These are phyloP conservation scores for Torulaspora indica DNA, from an alignment of 805 yeast genomes.

Conservation along the genomic window DNA sequence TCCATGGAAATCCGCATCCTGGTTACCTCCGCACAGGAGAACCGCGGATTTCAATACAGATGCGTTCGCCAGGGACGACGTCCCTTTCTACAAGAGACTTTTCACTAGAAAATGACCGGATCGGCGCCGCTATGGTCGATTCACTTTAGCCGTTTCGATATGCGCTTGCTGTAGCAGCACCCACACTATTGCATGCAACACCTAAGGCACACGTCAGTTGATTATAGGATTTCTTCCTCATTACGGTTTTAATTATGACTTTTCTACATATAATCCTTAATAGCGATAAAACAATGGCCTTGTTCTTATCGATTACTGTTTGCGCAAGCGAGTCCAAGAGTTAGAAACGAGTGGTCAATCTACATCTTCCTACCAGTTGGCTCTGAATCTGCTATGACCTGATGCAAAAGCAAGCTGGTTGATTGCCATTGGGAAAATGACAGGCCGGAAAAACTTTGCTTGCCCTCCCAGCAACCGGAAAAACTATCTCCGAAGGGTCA, in stretches of 20 bases:
- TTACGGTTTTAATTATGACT: not conserved
- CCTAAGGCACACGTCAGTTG: not conserved
- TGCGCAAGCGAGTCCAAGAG: not conserved
- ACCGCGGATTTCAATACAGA: conserved; percentile 20
- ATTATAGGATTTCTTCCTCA: not conserved
- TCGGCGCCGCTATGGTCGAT: not conserved
- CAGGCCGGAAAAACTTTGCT: conserved; percentile 1
- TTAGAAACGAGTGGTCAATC: no score
- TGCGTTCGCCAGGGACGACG: conserved; percentile 21
- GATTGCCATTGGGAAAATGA: not conserved
- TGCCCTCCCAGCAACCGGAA: conserved; percentile 5
- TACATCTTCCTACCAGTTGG: no score
- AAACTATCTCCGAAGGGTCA: conserved; percentile 5
- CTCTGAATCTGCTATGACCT: no score
- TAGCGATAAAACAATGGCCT: not conserved
- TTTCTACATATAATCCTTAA: not conserved
- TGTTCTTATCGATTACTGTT: not conserved
- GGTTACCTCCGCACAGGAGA: conserved; percentile 44
- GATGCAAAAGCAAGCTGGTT: not conserved
- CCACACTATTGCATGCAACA: not conserved
- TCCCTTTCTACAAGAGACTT: conserved; percentile 24
- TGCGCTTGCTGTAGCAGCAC: no score
- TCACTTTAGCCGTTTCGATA: no score
- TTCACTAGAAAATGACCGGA: conserved; percentile 2
- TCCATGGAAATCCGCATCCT: conserved; percentile 44